A percentile compares a stretch with the other conserved stretches of the same genome.
These are phyloP conservation scores for Venturia effusa DNA, from an alignment of 2,329 filamentous ascomycete species.

Conservation along the genomic window DNA sequence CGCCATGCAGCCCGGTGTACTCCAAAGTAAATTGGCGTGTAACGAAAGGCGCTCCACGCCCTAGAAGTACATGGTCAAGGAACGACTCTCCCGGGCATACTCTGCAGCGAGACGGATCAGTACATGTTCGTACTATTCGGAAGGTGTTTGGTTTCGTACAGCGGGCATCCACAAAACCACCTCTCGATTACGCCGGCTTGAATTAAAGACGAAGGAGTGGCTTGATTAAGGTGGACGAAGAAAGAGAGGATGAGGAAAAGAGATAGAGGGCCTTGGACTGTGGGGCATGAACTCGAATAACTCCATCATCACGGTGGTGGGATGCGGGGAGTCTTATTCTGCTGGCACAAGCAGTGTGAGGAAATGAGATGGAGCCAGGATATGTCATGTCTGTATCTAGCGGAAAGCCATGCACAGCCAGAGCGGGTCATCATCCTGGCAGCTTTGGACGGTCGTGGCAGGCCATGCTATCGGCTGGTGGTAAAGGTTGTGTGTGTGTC, in stretches of 20 bases:
- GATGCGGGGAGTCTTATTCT: constrained; percentile 5
- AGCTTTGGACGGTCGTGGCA: background rate
- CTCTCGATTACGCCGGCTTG: background rate
- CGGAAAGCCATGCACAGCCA: constrained; percentile 4
- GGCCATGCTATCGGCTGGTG: background rate
- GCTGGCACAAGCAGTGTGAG: background rate
- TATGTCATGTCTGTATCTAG: background rate
- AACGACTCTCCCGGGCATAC: background rate
- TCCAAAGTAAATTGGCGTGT: background rate
- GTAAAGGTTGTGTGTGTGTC: background rate
- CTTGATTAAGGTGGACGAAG: background rate
- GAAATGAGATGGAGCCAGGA: background rate
- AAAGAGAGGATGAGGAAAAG: background rate
- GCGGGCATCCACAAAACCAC: background rate
- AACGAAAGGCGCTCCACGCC: background rate
- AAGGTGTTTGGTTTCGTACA: background rate
- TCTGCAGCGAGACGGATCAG: background rate
- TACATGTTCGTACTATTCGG: background rate
- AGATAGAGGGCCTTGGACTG: background rate
- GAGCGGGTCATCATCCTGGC: constrained; percentile 1
- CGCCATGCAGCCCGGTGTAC: constrained; percentile 4
- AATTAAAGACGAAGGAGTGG: background rate
- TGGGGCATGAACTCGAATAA: background rate
- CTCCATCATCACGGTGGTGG: background rate
- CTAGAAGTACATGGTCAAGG: background rate